Base-by-base conservation (phyloP, 2,329 filamentous ascomycete species). In the Coniochaeta ligniaria region DNA sequence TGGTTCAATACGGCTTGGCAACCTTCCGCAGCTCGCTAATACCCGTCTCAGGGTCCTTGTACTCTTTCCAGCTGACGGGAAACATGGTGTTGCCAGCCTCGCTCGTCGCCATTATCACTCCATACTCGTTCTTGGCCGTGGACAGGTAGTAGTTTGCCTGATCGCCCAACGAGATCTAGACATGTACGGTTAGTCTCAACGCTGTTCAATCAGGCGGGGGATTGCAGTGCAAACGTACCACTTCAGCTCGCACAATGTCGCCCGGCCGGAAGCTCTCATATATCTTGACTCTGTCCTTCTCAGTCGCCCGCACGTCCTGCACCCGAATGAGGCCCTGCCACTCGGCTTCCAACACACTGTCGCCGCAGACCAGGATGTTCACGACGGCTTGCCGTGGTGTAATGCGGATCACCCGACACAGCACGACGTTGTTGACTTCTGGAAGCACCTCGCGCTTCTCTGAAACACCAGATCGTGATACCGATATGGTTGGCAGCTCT, bases 91-190 rank as follows among this genome's bases (percentile, higher is more conserved):
- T 94, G 1, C 93, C 93, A 2, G 83, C 84, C 72, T 96, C 92
- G 71, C 92, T 96, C 67, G 85, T 88, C 11, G 94, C 95, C 86
- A 98, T 91, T 43, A 99, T 90, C 61, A 98, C 94, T 2, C 95
- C 95, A 45, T 96, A 80, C 72, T 96, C 90, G 74, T 99, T 98
- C 66, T 86, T 86, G 31, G 92, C 92, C 1, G 95, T 99, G 28
- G 88, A 90, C n/a, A 96, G 82, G 73, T 97, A 99, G 73, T 98
- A 99, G 69, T 91, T 96, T 58, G 90, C 87, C 76, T 98, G 93
- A 72, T 99, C 95, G 41, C 95, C 95, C 16, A 98, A 76, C 8
- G 90, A 95, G 61, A 96, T 95, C 87, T 89, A 57, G 11, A 52
- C 36, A 7, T 31, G 26, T 28, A 26, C n/a, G 50, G 24, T 63